A percentile compares a stretch with the other conserved stretches of the same genome.
phyloP scores from a whole-genome alignment of 495 filamentous ascomycete genomes.

The Penicillium argentinense region DNA sequence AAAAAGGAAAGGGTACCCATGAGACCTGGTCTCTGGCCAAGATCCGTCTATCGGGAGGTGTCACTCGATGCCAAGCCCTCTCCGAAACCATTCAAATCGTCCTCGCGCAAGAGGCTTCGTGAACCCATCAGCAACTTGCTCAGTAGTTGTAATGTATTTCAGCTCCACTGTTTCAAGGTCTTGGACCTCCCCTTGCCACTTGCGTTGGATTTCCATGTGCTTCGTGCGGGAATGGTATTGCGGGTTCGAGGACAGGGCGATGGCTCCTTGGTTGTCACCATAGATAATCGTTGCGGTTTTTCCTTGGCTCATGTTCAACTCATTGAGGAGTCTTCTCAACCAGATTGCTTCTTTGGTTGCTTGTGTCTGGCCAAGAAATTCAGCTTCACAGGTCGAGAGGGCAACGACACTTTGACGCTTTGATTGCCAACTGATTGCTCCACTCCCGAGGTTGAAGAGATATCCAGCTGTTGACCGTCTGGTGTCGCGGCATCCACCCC shows the following conservation, averaged over 20 bases:
- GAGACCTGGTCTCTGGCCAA: no score
- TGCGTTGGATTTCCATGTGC: conserved; percentile 32
- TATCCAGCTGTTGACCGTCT: conserved; percentile 34
- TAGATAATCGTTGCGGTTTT: no score
- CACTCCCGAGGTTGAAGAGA: conserved; percentile 34
- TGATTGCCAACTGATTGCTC: conserved; percentile 36
- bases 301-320: no score
- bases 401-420: conserved; percentile 36
- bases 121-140: no score
- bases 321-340: conserved; percentile 31
- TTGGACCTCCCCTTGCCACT: conserved; percentile 27
- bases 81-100: no score
- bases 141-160: no score
- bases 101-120: no score
- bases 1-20: no score
- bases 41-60: no score
- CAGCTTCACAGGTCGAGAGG: conserved; percentile 38
- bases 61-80: no score
- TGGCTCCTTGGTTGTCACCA: conserved; percentile 33
- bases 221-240: conserved; percentile 29
- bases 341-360: conserved; percentile 43
- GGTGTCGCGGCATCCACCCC: conserved; percentile 20
- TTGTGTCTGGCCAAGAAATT: conserved; percentile 35
- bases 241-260: conserved; percentile 27
- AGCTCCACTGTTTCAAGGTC: conserved; percentile 8